Percentiles rank a stretch among this genome's conserved stretches.
Conservation (phyloP, 345 rosid genomes). For the Melaleuca quinquenervia region DNA sequence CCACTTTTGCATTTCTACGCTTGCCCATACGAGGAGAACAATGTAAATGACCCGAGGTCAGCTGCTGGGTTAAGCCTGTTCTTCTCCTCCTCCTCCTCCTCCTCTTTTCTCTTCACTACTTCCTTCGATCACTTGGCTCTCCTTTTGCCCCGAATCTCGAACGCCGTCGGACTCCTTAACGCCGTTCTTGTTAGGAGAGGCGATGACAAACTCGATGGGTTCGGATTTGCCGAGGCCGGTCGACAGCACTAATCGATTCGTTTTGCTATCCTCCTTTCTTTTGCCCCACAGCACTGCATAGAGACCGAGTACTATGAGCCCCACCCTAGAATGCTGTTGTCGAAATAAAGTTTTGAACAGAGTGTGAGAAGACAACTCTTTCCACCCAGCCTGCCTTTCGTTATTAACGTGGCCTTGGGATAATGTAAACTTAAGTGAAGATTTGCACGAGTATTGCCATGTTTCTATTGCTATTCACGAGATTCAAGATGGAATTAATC, state of each 20-base stretch:
- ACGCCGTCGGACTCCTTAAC: background rate
- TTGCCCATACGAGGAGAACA: too few species aligned
- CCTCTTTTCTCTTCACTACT: background rate
- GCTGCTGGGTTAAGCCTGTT: too few species aligned
- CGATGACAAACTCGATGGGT: background rate
- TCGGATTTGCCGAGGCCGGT: background rate
- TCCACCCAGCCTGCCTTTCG: background rate
- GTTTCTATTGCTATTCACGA: background rate
- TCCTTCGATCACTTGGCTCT: background rate
- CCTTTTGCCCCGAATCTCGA: background rate
- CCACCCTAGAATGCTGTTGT: slow-evolving; percentile 7
- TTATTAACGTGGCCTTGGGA: too few species aligned
- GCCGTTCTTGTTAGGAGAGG: background rate
- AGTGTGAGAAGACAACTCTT: background rate
- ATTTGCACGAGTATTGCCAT: background rate
- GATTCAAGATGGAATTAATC: background rate
- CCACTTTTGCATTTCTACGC: too few species aligned
- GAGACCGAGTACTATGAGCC: slow-evolving; percentile 9
- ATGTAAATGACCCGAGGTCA: too few species aligned
- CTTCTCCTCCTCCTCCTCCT: background rate
- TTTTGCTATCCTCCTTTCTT: slow-evolving; percentile 5
- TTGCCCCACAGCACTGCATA: slow-evolving; percentile 18
- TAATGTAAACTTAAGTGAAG: too few species aligned
- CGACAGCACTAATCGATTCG: background rate
- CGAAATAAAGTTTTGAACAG: background rate